These are phyloP conservation scores for Bipolaris zeicola DNA, from an alignment of 2,329 filamentous ascomycete genomes.

Conservation along the genomic window DNA sequence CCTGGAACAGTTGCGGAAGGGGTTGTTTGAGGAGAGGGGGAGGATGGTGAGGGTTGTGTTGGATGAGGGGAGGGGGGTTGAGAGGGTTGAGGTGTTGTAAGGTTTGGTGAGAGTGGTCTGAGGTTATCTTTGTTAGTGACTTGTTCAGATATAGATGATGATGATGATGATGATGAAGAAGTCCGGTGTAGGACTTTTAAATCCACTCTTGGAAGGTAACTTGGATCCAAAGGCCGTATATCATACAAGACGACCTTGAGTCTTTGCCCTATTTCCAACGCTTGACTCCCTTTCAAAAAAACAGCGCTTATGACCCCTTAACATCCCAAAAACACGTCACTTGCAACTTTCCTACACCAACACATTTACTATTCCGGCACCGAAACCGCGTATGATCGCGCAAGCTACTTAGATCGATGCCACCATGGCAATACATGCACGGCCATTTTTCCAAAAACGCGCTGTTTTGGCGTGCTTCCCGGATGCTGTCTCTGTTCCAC, in stretches of 20 bases:
- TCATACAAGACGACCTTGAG: no score
- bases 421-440: slow-evolving; percentile 10
- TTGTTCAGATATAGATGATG: no score
- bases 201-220: no score
- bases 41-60: slow-evolving; percentile 59
- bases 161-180: no score
- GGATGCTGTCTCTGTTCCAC: neutral
- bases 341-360: slow-evolving; percentile 4
- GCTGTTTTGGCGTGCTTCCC: neutral
- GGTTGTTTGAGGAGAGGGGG: slow-evolving; percentile 54
- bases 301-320: neutral
- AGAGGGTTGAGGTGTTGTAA: slow-evolving; percentile 43
- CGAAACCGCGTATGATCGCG: neutral
- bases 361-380: neutral
- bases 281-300: no score
- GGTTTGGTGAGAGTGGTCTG: neutral
- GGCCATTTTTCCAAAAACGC: slow-evolving; percentile 3
- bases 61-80: slow-evolving; percentile 53
- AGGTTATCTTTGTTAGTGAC: no score
- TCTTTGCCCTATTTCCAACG: no score
- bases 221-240: no score
- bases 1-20: slow-evolving; percentile 55
- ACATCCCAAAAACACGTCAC: neutral
- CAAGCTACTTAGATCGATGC: neutral
- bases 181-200: no score